Evolutionary conservation across 2,329 filamentous ascomycete species (phyloP).

Genomic region (Cercospora sesami): DNA sequence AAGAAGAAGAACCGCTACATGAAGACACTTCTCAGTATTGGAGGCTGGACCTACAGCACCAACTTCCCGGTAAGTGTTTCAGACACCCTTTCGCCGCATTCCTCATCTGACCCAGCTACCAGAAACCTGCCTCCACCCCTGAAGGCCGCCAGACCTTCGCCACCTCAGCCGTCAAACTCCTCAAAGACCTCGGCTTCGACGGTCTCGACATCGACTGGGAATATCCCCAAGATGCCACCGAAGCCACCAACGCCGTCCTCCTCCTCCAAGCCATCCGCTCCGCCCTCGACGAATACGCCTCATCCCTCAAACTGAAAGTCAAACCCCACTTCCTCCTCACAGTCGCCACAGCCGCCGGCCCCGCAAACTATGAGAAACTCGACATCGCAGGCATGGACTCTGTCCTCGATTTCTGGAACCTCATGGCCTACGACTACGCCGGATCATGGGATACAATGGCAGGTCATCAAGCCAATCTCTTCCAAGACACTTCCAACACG

Average conservation of each 20-base stretch:
- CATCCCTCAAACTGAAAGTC: conserved; percentile 30
- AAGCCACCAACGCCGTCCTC: conserved; percentile 44
- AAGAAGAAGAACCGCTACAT: conserved; percentile 75
- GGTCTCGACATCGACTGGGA: conserved; percentile 53
- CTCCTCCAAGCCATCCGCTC: conserved; percentile 43
- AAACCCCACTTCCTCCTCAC: conserved; percentile 47
- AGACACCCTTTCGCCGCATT: neutral
- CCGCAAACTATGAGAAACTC: conserved; percentile 47
- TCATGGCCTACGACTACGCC: conserved; percentile 59
- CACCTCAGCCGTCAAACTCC: conserved; percentile 67
- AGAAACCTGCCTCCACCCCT: conserved; percentile 60
- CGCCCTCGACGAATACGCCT: conserved; percentile 45
- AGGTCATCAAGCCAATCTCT: conserved; percentile 81
- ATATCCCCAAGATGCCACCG: conserved; percentile 44
- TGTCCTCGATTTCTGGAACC: conserved; percentile 51
- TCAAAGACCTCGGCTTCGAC: conserved; percentile 76
- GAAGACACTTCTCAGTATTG: conserved; percentile 79
- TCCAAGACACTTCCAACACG: conserved; percentile 58
- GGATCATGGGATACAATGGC: conserved; percentile 73
- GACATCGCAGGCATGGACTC: conserved; percentile 44
- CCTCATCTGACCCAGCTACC: conserved; percentile 1
- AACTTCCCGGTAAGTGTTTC: conserved; percentile 63
- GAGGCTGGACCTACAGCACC: conserved; percentile 75
- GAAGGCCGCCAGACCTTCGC: conserved; percentile 67
- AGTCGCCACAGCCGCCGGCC: conserved; percentile 48